phyloP scores from a whole-genome alignment of 208 protist species.

The Porcisia deanei region DNA sequence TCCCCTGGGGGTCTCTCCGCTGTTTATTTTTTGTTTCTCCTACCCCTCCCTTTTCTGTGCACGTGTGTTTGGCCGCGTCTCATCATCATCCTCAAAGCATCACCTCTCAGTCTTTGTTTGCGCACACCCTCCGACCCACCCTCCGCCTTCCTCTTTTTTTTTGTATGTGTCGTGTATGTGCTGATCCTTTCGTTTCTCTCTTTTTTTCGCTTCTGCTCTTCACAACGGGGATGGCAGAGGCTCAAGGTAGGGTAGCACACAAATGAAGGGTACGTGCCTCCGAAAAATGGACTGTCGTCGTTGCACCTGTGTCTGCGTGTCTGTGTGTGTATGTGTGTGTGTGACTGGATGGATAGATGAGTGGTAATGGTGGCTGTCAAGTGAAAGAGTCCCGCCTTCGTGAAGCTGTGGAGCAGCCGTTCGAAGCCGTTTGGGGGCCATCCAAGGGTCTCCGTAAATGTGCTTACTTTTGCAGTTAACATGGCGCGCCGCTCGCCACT shows the following conservation, averaged over 20 bases:
- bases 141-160: too few relatives aligned
- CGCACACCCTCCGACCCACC: neutral
- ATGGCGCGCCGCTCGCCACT: neutral
- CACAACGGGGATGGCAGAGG: neutral
- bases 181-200: neutral
- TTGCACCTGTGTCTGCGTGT: too few relatives aligned
- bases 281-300: neutral
- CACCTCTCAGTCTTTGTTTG: neutral
- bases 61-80: neutral
- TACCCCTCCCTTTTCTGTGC: too few relatives aligned
- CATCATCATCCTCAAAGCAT: neutral
- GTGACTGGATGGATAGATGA: neutral
- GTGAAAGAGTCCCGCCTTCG: neutral
- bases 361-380: neutral
- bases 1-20: neutral
- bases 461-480: too few relatives aligned
- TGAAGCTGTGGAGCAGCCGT: neutral
- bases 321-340: neutral
- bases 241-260: neutral
- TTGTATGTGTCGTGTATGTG: neutral
- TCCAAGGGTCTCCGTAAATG: neutral
- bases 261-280: neutral
- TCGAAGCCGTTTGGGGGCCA: neutral
- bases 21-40: neutral
- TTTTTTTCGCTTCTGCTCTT: neutral